Conservation (phyloP, 2,329 filamentous ascomycete species). For the Chrysosporium queenslandicum region DNA sequence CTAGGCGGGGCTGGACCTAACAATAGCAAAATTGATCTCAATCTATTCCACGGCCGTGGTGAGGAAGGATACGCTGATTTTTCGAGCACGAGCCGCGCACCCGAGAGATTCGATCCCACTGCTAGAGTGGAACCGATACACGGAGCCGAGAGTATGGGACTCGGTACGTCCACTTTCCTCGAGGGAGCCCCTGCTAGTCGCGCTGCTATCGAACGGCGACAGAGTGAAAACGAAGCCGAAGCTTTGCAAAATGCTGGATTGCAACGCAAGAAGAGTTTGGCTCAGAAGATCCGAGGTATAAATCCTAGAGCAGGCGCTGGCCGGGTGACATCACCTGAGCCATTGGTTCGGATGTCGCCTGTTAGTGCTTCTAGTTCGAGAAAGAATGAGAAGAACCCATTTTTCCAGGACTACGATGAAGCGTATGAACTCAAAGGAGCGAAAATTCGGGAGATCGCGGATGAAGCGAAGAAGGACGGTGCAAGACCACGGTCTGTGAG, state of each 20-base stretch:
- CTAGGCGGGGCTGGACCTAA: slow-evolving; percentile 79
- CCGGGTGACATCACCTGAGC: slow-evolving; percentile 50
- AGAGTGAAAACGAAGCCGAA: slow-evolving; percentile 54
- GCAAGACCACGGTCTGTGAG: slow-evolving; percentile 42
- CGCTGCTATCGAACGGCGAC: slow-evolving; percentile 63
- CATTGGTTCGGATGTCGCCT: slow-evolving; percentile 22
- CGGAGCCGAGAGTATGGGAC: slow-evolving; percentile 68
- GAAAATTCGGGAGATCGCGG: slow-evolving; percentile 45
- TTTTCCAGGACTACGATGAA: slow-evolving; percentile 68
- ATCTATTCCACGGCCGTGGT: slow-evolving; percentile 73
- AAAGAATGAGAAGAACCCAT: slow-evolving; percentile 57
- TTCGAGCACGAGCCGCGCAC: slow-evolving; percentile 29
- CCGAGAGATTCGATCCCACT: slow-evolving; percentile 53
- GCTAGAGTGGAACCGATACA: slow-evolving; percentile 63
- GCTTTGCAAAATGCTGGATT: slow-evolving; percentile 47
- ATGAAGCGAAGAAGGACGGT: slow-evolving; percentile 24
- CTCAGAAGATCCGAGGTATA: slow-evolving; percentile 80
- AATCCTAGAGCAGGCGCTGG: slow-evolving; percentile 54
- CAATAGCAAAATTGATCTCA: slow-evolving; percentile 70
- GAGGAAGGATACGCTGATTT: slow-evolving; percentile 85
- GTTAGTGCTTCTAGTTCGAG: slow-evolving; percentile 27
- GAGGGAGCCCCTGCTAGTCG: slow-evolving; percentile 84
- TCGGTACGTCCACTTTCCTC: slow-evolving; percentile 91
- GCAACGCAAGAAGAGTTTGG: slow-evolving; percentile 86
- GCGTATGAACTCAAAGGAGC: slow-evolving; percentile 56